Evolutionary conservation across 495 filamentous ascomycete species (phyloP).

Genomic region (Penicillium bovifimosum): DNA sequence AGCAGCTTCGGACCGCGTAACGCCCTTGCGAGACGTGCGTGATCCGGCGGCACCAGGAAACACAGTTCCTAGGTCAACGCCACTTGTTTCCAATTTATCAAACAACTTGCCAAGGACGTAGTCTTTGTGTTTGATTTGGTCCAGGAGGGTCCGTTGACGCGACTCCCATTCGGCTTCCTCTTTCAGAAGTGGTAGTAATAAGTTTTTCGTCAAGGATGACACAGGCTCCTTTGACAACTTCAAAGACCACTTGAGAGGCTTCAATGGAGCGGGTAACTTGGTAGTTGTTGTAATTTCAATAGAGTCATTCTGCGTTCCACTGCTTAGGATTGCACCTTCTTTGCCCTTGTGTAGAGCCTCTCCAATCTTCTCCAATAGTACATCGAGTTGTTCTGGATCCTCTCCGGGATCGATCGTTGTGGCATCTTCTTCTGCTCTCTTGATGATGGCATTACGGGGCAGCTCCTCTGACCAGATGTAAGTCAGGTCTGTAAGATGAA

Average conservation of each 20-base stretch:
- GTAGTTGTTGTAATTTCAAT: constrained; percentile 57
- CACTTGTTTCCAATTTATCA: constrained; percentile 69
- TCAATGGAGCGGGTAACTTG: constrained; percentile 60
- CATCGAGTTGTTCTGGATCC: constrained; percentile 60
- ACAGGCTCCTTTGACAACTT: constrained; percentile 49
- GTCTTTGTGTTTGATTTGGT: constrained; percentile 69
- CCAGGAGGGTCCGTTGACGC: constrained; percentile 51
- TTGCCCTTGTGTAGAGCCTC: constrained; percentile 50
- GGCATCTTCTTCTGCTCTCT: constrained; percentile 57
- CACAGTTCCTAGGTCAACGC: constrained; percentile 60
- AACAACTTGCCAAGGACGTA: constrained; percentile 66
- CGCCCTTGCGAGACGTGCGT: constrained; percentile 30
- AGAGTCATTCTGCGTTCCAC: constrained; percentile 18
- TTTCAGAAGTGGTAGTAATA: constrained; percentile 65
- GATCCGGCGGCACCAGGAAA: constrained; percentile 59
- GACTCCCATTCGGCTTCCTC: constrained; percentile 47
- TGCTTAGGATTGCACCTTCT: constrained; percentile 29
- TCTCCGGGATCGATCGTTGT: constrained; percentile 85
- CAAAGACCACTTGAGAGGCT: constrained; percentile 65
- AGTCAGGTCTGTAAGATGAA: constrained; percentile 79
- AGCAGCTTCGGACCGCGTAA: constrained; percentile 29
- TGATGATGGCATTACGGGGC: constrained; percentile 55
- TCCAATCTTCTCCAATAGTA: constrained; percentile 68
- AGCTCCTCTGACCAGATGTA: constrained; percentile 78
- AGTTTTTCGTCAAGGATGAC: constrained; percentile 49